phyloP scores from a whole-genome alignment of 208 protist species.

The Crithidia thermophila region DNA sequence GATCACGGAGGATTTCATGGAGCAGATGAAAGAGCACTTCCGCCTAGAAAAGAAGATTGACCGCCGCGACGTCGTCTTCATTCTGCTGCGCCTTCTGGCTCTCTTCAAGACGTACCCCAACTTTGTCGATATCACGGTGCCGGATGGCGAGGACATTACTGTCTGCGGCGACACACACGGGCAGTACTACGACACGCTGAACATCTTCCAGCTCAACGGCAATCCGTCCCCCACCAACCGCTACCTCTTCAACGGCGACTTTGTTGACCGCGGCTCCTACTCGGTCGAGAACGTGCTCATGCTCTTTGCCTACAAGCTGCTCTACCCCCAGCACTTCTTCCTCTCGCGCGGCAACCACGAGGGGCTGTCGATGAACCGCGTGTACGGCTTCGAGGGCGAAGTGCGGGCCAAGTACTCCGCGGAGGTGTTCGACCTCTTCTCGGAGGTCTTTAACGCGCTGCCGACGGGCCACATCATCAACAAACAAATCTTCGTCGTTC shows the following conservation, averaged over 20 bases:
- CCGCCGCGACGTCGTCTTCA: constrained; percentile 83
- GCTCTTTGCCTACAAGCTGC: constrained; percentile 96
- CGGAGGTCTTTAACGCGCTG: constrained; percentile 96
- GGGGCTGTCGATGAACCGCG: constrained; percentile 94
- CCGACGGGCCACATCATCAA: constrained; percentile 95
- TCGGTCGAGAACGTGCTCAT: constrained; percentile 96
- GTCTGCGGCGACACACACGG: constrained; percentile 99
- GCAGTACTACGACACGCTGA: constrained; percentile 98
- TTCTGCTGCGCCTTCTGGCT: constrained; percentile 81
- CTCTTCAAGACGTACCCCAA: constrained; percentile 86
- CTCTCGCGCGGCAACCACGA: constrained; percentile 98
- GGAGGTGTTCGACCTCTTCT: constrained; percentile 94
- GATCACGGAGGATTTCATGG: constrained; percentile 81
- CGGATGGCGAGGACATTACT: constrained; percentile 89
- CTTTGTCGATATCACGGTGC: constrained; percentile 88
- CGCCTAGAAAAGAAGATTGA: constrained; percentile 83
- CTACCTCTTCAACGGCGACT: constrained; percentile 97
- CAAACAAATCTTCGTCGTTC: constrained; percentile 94
- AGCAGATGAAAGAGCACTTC: constrained; percentile 83
- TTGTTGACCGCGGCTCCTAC: constrained; percentile 98
- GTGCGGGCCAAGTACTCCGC: constrained; percentile 95
- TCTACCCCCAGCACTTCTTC: constrained; percentile 96
- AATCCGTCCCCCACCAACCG: constrained; percentile 88
- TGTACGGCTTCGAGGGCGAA: constrained; percentile 99
- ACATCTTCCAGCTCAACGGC: constrained; percentile 97